These are phyloP conservation scores for Arthrobotrys musiformis DNA, from an alignment of 2,329 filamentous ascomycete species.

Conservation along the genomic window DNA sequence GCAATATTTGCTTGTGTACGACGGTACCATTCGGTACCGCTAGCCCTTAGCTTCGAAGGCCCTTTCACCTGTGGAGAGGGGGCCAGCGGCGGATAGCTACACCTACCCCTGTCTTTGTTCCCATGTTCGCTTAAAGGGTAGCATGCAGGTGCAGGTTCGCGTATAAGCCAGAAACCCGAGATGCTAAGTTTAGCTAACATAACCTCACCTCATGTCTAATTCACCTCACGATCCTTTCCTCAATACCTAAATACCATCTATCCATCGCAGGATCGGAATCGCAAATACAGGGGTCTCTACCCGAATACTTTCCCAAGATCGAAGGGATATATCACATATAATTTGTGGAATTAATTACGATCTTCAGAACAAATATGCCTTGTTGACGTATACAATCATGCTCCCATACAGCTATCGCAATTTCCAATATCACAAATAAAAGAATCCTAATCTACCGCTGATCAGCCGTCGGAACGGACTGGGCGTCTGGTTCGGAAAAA, in stretches of 20 bases:
- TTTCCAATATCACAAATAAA: background rate
- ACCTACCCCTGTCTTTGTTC: conserved; percentile 1
- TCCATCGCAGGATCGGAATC: conserved; percentile 43
- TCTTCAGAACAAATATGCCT: conserved; percentile 18
- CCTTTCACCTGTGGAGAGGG: background rate
- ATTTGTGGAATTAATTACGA: background rate
- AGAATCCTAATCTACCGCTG: background rate
- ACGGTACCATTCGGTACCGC: background rate
- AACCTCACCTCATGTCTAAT: conserved; percentile 1
- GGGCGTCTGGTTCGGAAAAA: too few species aligned
- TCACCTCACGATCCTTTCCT: too few species aligned
- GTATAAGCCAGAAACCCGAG: conserved; percentile 32
- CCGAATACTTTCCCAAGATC: background rate
- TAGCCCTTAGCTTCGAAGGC: background rate
- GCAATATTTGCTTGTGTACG: background rate
- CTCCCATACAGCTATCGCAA: background rate
- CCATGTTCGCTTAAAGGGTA: conserved; percentile 24
- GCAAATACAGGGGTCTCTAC: background rate
- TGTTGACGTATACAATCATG: conserved; percentile 47
- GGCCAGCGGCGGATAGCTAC: conserved; percentile 20
- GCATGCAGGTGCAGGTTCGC: conserved; percentile 38
- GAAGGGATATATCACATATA: background rate
- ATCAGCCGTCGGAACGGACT: conserved; percentile 15
- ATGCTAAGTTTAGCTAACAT: conserved; percentile 35
- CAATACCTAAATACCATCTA: too few species aligned